These are phyloP conservation scores for Kuraishia floccosa DNA, from an alignment of 805 yeast species.

Conservation along the genomic window DNA sequence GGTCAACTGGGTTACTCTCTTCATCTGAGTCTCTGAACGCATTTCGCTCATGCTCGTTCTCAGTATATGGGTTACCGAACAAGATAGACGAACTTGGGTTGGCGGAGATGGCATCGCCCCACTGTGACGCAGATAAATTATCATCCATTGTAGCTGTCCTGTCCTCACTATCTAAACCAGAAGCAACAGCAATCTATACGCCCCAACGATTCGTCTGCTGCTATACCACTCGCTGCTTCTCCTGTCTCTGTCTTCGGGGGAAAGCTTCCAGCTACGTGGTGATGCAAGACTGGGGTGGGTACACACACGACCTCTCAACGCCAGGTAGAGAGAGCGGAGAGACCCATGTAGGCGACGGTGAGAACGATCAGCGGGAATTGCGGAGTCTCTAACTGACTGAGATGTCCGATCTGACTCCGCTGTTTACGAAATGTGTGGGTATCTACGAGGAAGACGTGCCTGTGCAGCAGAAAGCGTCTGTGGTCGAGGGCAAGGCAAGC, in stretches of 20 bases:
- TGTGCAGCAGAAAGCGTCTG: constrained; percentile 3
- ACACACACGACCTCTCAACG: no score
- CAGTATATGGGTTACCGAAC: constrained; percentile 9
- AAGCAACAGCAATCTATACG: no score
- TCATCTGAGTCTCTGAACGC: constrained; percentile 14
- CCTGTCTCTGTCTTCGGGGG: no score
- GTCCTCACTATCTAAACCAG: no score
- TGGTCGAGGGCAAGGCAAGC: background rate
- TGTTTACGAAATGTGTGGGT: constrained; percentile 32
- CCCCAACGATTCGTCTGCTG: no score
- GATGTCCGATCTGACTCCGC: constrained; percentile 38
- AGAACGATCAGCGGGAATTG: no score
- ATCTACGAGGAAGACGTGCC: constrained; percentile 25
- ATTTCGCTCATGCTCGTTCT: constrained; percentile 9
- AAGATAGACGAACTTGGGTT: constrained; percentile 15
- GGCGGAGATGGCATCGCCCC: constrained; percentile 47
- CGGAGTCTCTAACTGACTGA: no score
- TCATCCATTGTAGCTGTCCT: constrained; percentile 18
- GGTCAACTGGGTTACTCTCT: constrained; percentile 13
- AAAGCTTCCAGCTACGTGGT: no score
- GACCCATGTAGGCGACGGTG: no score
- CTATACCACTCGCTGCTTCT: no score
- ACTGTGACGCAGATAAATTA: constrained; percentile 41
- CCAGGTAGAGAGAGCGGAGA: no score
- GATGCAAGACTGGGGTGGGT: no score